Conservation (phyloP, 176 grass and related monocot genomes). For the Aegilops speltoides region DNA sequence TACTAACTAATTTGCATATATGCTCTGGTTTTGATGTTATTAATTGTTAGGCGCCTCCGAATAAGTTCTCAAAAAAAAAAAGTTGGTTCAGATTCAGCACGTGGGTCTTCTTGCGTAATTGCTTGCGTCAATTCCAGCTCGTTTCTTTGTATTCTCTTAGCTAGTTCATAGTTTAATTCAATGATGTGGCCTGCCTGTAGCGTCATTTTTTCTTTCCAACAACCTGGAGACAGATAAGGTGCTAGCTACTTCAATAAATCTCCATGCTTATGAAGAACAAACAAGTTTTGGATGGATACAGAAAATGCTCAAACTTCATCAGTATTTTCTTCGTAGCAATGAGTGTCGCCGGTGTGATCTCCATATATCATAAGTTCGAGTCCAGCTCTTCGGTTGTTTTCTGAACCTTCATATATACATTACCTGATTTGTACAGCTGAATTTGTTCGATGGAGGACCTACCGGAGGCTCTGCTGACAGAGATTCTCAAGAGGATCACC, state of each 20-base stretch:
- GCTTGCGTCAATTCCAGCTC: neutral
- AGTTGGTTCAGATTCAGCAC: neutral
- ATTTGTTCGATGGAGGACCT: slow-evolving; percentile 49
- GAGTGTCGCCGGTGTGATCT: neutral
- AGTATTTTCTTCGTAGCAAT: neutral
- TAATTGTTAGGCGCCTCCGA: neutral
- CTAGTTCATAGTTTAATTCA: too few species aligned
- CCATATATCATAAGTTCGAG: neutral
- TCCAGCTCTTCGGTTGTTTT: neutral
- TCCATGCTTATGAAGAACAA: neutral
- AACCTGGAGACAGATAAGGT: too few species aligned
- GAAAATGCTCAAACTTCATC: neutral
- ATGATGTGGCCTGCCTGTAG: too few species aligned
- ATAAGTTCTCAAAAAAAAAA: neutral
- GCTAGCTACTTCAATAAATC: too few species aligned
- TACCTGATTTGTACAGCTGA: neutral
- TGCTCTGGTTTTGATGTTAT: neutral
- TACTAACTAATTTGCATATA: neutral
- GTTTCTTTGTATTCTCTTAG: too few species aligned
- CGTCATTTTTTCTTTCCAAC: too few species aligned
- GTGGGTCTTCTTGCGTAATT: neutral
- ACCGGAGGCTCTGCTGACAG: slow-evolving; percentile 34
- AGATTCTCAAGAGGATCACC: slow-evolving; percentile 48
- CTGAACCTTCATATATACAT: neutral
- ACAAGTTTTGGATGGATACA: neutral